Percentiles rank a stretch among this genome's conserved stretches.
These are phyloP conservation scores for Cucurbita maxima DNA, from an alignment of 306 rosid species.

Conservation along the genomic window DNA sequence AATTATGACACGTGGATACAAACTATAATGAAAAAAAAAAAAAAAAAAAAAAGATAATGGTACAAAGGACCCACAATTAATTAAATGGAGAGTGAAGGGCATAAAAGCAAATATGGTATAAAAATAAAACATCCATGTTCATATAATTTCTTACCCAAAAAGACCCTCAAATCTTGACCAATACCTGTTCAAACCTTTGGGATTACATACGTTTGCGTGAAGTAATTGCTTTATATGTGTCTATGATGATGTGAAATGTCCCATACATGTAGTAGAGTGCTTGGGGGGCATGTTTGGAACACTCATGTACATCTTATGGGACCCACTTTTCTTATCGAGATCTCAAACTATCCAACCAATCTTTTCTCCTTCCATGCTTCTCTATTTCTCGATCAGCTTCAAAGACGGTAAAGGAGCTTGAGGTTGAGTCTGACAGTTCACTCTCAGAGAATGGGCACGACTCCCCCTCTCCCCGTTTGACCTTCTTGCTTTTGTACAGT, in stretches of 20 bases:
- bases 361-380: not conserved
- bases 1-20: not conserved
- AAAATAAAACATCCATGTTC: not conserved
- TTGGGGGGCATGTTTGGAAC: not conserved
- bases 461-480: no score
- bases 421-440: no score
- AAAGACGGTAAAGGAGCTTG: no score
- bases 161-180: not conserved
- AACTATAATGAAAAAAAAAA: not conserved
- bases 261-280: not conserved
- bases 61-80: not conserved
- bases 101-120: not conserved
- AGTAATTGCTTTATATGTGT: not conserved
- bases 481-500: no score
- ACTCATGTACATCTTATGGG: not conserved
- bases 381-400: no score
- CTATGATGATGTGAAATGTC: not conserved
- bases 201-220: not conserved
- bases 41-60: not conserved
- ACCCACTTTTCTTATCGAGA: not conserved
- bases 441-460: no score
- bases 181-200: not conserved
- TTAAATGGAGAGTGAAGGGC: not conserved
- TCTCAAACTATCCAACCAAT: not conserved
- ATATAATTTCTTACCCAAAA: not conserved